These are phyloP conservation scores for Colletotrichum endophyticum DNA, from an alignment of 2,329 filamentous ascomycete genomes.

Conservation along the genomic window DNA sequence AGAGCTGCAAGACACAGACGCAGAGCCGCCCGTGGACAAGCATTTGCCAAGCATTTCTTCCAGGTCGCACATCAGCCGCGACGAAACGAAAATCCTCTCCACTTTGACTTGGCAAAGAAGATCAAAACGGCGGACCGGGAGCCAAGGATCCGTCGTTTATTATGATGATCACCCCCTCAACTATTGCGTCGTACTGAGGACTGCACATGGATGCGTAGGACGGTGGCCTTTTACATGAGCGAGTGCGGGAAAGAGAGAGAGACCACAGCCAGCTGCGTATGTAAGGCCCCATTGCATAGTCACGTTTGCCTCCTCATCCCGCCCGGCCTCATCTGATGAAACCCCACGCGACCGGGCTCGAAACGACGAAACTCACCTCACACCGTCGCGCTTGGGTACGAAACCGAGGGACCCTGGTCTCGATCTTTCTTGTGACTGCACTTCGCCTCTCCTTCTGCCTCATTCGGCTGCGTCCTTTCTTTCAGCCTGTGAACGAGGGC, in stretches of 20 bases:
- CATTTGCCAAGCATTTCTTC: not conserved
- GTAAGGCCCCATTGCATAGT: not conserved
- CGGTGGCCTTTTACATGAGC: not conserved
- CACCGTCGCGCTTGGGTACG: not conserved
- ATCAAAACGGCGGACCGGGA: slow-evolving; percentile 1
- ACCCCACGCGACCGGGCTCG: not conserved
- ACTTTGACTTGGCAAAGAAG: slow-evolving; percentile 10
- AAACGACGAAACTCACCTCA: slow-evolving; percentile 18
- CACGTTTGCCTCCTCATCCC: not conserved
- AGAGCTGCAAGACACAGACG: not conserved
- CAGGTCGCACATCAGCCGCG: slow-evolving; percentile 7
- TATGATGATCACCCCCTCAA: not conserved
- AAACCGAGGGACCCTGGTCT: not conserved
- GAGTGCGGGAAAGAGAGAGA: not conserved
- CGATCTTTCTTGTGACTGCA: not conserved
- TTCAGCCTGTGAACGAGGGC: not conserved
- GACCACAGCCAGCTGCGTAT: not conserved
- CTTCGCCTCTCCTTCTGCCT: not conserved
- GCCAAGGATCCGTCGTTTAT: not conserved
- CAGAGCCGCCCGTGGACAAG: slow-evolving; percentile 10
- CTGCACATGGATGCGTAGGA: not conserved
- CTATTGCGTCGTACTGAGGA: not conserved
- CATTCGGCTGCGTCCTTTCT: not conserved
- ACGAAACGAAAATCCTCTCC: slow-evolving; percentile 5
- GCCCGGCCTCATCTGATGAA: slow-evolving; percentile 16